Evolutionary conservation across 148 eudicot species (phyloP), one percentile per base, ranked within the genome.

Genomic region (Amaranthus cruentus): DNA sequence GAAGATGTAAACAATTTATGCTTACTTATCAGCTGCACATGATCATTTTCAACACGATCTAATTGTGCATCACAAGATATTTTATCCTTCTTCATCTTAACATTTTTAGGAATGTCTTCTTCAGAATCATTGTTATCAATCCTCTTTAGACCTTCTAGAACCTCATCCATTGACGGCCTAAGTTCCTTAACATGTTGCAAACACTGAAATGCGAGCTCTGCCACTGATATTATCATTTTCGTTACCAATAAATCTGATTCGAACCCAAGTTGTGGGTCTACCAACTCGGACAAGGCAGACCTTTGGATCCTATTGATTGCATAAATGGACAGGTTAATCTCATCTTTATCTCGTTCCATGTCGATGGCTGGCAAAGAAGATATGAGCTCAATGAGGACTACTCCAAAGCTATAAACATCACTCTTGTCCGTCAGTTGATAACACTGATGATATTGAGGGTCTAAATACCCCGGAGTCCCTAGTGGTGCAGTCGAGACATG

Each of bases 351-450:
- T 66, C 93, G 75, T 13, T 61, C 72, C 44, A 85, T 81, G 63
- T 89, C 91, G 14, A 89, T 83, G 0, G 94, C 91, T 0, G 87
- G 88, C 85, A 85, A 63, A 15, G 94, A 87, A 10, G 94, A 87
- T 72, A 89, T 78, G 21, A 89, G 91, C 82, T 89, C 91, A 46
- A 85, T 69, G 14, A 89, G 82, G 6, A 89, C 88, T 51, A 89
- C 95, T 10, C 95, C 95, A 55, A 87, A 89, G 81, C 95, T 89
- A 55, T 85, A 89, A 50, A 89, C 95, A 78, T 89, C 95, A 47
- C 95, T 89, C 71, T 86, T 89, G 55, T 76, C 80, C 2, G 94
- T 89, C 0, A 89, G 83, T 54, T 87, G 90, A 75, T 87, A 89
- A 72, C 91, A 84, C 68, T 87, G 86, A 65, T 84, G 82, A 70